Evolutionary conservation across 2,329 filamentous ascomycete species (phyloP), one percentile per base, ranked within the genome.

Genomic region (Ophiosphaerella korrae): DNA sequence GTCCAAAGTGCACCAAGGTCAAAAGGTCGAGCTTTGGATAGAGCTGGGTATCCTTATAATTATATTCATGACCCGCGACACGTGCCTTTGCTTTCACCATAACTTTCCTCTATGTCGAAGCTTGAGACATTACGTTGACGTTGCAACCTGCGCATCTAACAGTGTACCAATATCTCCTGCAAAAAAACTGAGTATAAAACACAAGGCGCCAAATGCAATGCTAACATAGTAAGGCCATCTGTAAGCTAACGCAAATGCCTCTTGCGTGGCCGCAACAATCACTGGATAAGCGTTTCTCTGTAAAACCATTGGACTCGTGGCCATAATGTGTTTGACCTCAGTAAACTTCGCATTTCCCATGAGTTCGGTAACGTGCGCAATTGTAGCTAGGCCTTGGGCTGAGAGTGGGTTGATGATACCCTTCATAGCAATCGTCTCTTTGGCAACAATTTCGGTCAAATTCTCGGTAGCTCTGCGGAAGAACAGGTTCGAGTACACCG

Each of bases 171-270:
- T 84, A 60, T 86, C 80, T 1, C 81, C 82, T 65, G 88, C 68
- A 55, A 86, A 84, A 48, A 80, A 75, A 47, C 82, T 79, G 0
- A 84, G 77, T n/a, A 86, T 43, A 41, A 87, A 82, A 5, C 80
- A 79, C 0, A 84, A 64, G 0, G 55, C 75, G 0, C 85, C 85
- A 66, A 87, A 88, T 0, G 80, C 84, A 64, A 88, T 85, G 64
- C 82, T 85, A 23, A 78, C 77, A 66, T 83, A 83, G 63, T 86
- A 88, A 3, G 86, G 83, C 62, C 77, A 86, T 40, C 80, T 80
- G 57, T 87, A 88, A 8, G 79, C 80, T 42, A 81, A 74, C 0
- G 84, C 78, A 66, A 80, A 88, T 0, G 84, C 82, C 44, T 81
- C 63, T 57, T 83, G 80, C 0, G 84, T 82, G 1, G 82, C 82